Percentiles rank a stretch among this genome's conserved stretches.
Conservation (phyloP, 768 basidiomycete genomes). For the Clavulina sp. region DNA sequence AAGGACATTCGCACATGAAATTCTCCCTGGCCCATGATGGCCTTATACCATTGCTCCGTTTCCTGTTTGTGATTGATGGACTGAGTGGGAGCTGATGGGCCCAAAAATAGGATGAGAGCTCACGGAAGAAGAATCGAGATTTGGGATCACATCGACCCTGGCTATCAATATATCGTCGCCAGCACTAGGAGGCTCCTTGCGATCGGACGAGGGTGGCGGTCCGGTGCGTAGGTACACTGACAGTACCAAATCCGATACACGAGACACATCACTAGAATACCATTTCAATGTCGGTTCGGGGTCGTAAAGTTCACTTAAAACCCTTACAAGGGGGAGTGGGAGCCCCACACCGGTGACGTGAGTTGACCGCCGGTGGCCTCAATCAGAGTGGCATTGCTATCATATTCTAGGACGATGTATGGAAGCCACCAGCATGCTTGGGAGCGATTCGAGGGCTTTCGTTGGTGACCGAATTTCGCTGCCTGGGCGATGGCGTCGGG, state of each 20-base stretch:
- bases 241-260: slow-evolving; percentile 80
- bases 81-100: background rate
- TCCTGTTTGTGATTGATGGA: slow-evolving; percentile 14
- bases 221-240: slow-evolving; percentile 82
- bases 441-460: slow-evolving; percentile 49
- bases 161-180: slow-evolving; percentile 91
- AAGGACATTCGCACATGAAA: slow-evolving; percentile 95
- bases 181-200: slow-evolving; percentile 77
- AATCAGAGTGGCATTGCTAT: slow-evolving; percentile 92
- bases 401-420: slow-evolving; percentile 93
- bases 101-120: slow-evolving; percentile 12
- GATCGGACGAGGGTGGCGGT: slow-evolving; percentile 44
- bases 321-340: slow-evolving; percentile 83
- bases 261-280: slow-evolving; percentile 68
- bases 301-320: background rate
- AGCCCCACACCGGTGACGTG: slow-evolving; percentile 82
- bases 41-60: slow-evolving; percentile 80
- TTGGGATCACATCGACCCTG: slow-evolving; percentile 77
- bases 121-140: slow-evolving; percentile 54
- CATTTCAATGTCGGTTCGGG: background rate
- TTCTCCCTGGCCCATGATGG: slow-evolving; percentile 69
- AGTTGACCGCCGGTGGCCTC: slow-evolving; percentile 96
- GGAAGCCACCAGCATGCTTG: slow-evolving; percentile 94
- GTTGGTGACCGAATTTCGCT: slow-evolving; percentile 37
- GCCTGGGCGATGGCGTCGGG: slow-evolving; percentile 78